A percentile compares a stretch with the other conserved stretches of the same genome.
Conservation (phyloP, 2,329 filamentous ascomycete genomes). For the Ascochyta lentis region DNA sequence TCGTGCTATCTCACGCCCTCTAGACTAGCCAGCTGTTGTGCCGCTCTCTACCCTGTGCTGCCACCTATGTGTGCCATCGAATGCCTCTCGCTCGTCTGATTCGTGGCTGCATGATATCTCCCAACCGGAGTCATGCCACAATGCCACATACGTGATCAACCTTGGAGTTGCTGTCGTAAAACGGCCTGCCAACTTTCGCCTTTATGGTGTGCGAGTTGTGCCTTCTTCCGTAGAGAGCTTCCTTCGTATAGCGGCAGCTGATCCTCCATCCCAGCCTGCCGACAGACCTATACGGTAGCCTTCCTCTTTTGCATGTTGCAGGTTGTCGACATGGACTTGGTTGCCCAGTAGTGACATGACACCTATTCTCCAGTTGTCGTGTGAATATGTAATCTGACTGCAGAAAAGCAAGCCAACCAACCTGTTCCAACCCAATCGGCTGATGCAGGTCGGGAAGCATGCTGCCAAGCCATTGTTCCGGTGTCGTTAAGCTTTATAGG, state of each 20-base stretch:
- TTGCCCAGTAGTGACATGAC: background rate
- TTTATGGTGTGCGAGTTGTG: background rate
- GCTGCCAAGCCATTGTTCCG: conserved; percentile 6
- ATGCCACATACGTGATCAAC: conserved; percentile 5
- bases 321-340: background rate
- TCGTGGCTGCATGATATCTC: conserved; percentile 3
- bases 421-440: background rate
- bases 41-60: conserved; percentile 4
- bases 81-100: conserved; percentile 3
- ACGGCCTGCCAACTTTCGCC: background rate
- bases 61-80: background rate
- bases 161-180: background rate
- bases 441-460: conserved; percentile 2
- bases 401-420: background rate
- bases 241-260: conserved; percentile 17
- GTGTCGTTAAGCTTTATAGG: conserved; percentile 19
- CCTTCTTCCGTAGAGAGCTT: conserved; percentile 14
- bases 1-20: conserved; percentile 11
- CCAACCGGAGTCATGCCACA: conserved; percentile 26
- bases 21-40: conserved; percentile 20
- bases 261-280: conserved; percentile 5
- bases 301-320: conserved; percentile 8
- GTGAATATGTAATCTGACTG: background rate
- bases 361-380: background rate
- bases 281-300: conserved; percentile 11